Base-by-base conservation (phyloP, 495 filamentous ascomycete genomes). In the Podospora tetraspora region DNA sequence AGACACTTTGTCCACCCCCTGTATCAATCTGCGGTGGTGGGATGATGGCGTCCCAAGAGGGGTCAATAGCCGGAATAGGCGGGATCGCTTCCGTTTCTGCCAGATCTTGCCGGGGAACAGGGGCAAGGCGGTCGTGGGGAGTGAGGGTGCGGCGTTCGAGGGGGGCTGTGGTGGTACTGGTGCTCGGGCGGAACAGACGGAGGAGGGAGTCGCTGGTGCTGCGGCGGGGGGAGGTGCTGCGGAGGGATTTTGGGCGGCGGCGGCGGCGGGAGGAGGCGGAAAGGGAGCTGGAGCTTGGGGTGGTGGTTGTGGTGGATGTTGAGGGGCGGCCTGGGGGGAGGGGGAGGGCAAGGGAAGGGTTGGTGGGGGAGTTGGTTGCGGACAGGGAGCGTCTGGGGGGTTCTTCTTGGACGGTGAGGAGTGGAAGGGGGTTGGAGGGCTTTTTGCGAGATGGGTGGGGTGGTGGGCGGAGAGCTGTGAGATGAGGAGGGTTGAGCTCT, bases 1-100 rank as follows among this genome's bases (percentile, higher is more conserved):
- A 77, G 7, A 73, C 71, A 0, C 61, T 25, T 4, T 12, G 34
- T 10, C 63, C 63, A 24, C 23, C n/a, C n/a, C n/a, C n/a, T n/a
- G n/a, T n/a, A n/a, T 13, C 63, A n/a, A n/a, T 9, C 3, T 52
- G 37, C 16, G 61, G 19, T 4, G 21, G 27, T 4, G 21, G 27
- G 16, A 19, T 34, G 19, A 19, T 34, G 19, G 7, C 2, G 16
- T 19, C 30, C 30, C 32, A 64, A 10, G 22, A 32, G 62, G 24
- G 43, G 62, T 22, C 19, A 11, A 22, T 32, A 3, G 21, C 10
- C 13, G n/a, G 22, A 9, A 52, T 19, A 5, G 43, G 43, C 5
- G 43, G 43, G 43, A 43, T 43, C 7, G n/a, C n/a, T n/a, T 10
- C 56, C 2, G 29, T 2, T 2, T 64, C 68, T 32, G 10, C 3